Evolutionary conservation across 495 filamentous ascomycete species (phyloP).

Genomic region (Stereocaulon alpinum): DNA sequence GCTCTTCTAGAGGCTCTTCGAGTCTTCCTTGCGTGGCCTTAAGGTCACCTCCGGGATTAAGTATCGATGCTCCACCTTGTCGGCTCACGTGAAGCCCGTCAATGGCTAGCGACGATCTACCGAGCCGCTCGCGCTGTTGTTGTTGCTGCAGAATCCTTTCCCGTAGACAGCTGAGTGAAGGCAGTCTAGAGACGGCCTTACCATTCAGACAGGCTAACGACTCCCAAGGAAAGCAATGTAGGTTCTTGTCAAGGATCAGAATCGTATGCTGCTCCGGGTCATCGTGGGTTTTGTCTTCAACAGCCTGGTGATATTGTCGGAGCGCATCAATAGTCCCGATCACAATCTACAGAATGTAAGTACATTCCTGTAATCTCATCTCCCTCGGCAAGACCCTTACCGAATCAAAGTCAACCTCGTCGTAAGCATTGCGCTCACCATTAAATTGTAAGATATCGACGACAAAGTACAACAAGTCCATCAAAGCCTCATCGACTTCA

Average conservation of each 20-base stretch:
- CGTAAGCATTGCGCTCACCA: slow-evolving; percentile 91
- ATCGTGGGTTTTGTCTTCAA: slow-evolving; percentile 33
- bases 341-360: slow-evolving; percentile 44
- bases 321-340: slow-evolving; percentile 76
- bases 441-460: slow-evolving; percentile 95
- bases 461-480: slow-evolving; percentile 88
- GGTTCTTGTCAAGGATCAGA: slow-evolving; percentile 80
- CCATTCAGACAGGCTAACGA: slow-evolving; percentile 75
- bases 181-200: slow-evolving; percentile 73
- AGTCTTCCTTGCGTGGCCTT: slow-evolving; percentile 69
- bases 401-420: slow-evolving; percentile 91
- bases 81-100: slow-evolving; percentile 44
- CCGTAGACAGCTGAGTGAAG: slow-evolving; percentile 70
- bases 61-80: slow-evolving; percentile 63
- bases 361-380: background rate
- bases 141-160: slow-evolving; percentile 50
- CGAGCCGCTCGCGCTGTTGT: slow-evolving; percentile 24
- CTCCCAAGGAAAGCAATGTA: slow-evolving; percentile 93
- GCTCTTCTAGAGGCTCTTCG: slow-evolving; percentile 44
- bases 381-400: slow-evolving; percentile 18
- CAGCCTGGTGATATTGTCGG: slow-evolving; percentile 59
- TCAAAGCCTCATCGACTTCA: slow-evolving; percentile 76
- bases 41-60: slow-evolving; percentile 80
- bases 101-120: slow-evolving; percentile 12
- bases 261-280: slow-evolving; percentile 77